Conservation (phyloP, 345 rosid genomes). For the Brassica incana region DNA sequence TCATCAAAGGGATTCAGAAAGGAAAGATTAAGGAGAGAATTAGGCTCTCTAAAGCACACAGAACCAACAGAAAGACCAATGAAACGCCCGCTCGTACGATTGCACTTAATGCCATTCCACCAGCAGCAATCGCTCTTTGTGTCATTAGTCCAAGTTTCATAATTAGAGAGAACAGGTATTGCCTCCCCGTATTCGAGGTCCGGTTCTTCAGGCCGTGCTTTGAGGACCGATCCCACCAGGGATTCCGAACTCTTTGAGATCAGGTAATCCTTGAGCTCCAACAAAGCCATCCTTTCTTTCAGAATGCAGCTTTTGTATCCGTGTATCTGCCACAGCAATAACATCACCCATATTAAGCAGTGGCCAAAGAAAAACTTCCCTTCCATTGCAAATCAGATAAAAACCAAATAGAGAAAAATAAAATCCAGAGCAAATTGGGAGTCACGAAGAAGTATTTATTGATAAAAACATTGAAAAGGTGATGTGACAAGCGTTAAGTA, state of each 20-base stretch:
- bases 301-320: not conserved
- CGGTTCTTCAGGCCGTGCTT: not conserved
- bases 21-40: conserved; percentile 10
- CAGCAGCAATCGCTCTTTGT: conserved; percentile 12
- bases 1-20: conserved; percentile 14
- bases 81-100: not conserved
- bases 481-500: not conserved
- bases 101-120: conserved; percentile 2
- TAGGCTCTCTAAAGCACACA: not conserved
- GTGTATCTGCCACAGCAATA: not conserved
- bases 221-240: not conserved
- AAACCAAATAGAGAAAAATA: not conserved
- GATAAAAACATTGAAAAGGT: not conserved
- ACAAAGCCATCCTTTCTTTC: not conserved
- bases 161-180: not conserved
- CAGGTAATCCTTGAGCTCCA: not conserved
- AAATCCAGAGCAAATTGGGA: not conserved
- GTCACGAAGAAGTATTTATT: not conserved
- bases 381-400: not conserved
- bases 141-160: conserved; percentile 1
- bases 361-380: not conserved
- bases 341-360: not conserved
- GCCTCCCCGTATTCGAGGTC: not conserved
- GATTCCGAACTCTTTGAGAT: not conserved
- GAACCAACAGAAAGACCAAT: not conserved